Percentiles rank a stretch among this genome's conserved stretches.
These are phyloP conservation scores for Dactylellina leptospora DNA, from an alignment of 2,329 filamentous ascomycete species.

Conservation along the genomic window DNA sequence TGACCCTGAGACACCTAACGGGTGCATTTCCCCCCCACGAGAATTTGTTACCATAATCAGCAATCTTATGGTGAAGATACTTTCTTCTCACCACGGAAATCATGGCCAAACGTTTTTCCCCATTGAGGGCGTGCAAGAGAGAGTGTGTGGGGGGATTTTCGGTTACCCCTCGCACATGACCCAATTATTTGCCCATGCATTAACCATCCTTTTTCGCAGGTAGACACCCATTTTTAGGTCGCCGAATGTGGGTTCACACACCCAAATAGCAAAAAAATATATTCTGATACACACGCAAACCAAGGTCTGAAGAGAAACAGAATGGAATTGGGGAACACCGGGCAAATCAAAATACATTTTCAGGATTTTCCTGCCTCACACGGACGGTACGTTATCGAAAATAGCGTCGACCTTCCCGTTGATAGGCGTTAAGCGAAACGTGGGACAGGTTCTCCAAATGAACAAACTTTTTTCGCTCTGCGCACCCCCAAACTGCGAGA, in stretches of 20 bases:
- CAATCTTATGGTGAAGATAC: constrained; percentile 17
- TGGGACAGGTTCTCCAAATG: constrained; percentile 28
- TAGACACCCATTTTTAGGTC: constrained; percentile 51
- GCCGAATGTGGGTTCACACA: constrained; percentile 43
- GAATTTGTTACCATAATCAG: constrained; percentile 18
- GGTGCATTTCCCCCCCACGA: constrained; percentile 16
- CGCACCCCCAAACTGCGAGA: constrained; percentile 29
- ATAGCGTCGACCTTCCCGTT: constrained; percentile 53
- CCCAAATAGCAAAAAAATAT: constrained; percentile 34
- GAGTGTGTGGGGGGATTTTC: constrained; percentile 21
- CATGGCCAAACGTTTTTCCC: constrained; percentile 16
- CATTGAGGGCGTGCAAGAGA: neutral
- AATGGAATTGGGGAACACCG: constrained; percentile 8
- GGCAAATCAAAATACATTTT: neutral
- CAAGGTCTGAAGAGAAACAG: constrained; percentile 29
- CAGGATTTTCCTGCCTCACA: constrained; percentile 30
- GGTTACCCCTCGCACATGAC: constrained; percentile 51
- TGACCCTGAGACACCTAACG: neutral
- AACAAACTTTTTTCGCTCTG: neutral
- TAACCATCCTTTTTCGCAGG: constrained; percentile 42
- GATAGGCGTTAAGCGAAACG: constrained; percentile 54
- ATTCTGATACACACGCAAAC: no score
- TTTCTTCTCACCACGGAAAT: constrained; percentile 18
- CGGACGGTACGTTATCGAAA: constrained; percentile 46
- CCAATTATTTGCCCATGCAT: constrained; percentile 38